Evolutionary conservation across 768 basidiomycete genomes (phyloP).

Genomic region (Hypsizygus marmoreus): DNA sequence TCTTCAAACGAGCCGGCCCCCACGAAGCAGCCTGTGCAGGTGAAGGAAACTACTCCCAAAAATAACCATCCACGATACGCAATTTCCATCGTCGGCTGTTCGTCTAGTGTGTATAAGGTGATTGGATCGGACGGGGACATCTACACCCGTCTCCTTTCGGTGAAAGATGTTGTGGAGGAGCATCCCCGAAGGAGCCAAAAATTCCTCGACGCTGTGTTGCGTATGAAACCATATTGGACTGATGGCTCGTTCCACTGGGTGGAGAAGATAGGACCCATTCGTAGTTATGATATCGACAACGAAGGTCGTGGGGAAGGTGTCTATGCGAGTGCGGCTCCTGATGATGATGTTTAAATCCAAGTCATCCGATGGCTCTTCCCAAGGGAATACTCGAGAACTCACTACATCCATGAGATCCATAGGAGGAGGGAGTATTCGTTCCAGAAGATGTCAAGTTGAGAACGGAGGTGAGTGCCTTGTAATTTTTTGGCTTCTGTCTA

Average conservation of each 20-base stretch:
- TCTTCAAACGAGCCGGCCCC: neutral
- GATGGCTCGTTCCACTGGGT: no score
- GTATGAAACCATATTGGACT: constrained; percentile 2
- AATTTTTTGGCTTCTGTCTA: neutral
- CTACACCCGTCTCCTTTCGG: neutral
- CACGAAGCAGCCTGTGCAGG: neutral
- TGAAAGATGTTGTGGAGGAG: neutral
- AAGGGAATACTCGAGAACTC: no score
- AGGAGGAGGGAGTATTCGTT: constrained; percentile 41
- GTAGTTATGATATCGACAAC: no score
- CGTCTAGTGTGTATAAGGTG: constrained; percentile 1
- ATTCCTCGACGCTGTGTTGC: neutral
- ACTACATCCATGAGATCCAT: no score
- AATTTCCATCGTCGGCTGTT: constrained; percentile 2
- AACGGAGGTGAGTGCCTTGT: constrained; percentile 46
- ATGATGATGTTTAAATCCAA: no score
- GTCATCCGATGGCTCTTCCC: no score
- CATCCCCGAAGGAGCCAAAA: neutral
- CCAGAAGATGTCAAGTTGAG: constrained; percentile 36
- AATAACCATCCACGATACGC: constrained; percentile 5
- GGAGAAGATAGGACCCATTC: no score
- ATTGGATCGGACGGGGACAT: no score
- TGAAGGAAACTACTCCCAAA: no score
- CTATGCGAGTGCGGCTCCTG: no score
- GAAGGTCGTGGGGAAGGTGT: no score